Conservation (phyloP, 441 rosid genomes). For the Erysimum cheiri region DNA sequence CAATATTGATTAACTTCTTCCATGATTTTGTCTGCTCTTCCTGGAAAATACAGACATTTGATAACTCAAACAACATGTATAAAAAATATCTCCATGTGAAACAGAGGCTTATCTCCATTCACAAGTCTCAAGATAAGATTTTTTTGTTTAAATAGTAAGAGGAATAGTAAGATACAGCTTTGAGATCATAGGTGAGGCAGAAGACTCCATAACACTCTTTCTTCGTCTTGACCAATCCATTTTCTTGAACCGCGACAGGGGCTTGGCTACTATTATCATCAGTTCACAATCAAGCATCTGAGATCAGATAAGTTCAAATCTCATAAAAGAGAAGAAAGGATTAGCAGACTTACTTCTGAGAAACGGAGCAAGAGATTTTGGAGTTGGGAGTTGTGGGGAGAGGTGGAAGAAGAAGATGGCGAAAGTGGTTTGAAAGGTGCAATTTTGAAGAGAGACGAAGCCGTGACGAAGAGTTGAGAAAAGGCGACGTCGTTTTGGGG, state of each 20-base stretch:
- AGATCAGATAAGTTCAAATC: conserved; percentile 21
- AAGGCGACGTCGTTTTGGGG: conserved; percentile 47
- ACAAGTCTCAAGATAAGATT: conserved; percentile 3
- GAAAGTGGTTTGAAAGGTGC: conserved; percentile 52
- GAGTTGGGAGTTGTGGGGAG: conserved; percentile 43
- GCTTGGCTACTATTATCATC: conserved; percentile 47
- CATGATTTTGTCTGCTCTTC: conserved; percentile 92
- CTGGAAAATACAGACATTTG: conserved; percentile 48
- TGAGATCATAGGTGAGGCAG: conserved; percentile 89
- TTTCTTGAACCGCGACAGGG: conserved; percentile 57
- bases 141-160: not conserved
- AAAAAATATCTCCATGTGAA: conserved; percentile 6
- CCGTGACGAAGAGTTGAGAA: conserved; percentile 59
- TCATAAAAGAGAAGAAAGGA: no score
- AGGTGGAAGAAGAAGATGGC: conserved; percentile 55
- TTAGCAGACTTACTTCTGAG: conserved; percentile 54
- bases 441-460: conserved; percentile 55
- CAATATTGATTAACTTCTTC: conserved; percentile 78
- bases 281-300: conserved; percentile 15
- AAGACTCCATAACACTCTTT: conserved; percentile 87
- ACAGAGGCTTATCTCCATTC: conserved; percentile 7
- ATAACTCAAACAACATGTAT: not conserved
- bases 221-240: conserved; percentile 53
- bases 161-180: conserved; percentile 59
- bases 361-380: conserved; percentile 72